Evolutionary conservation across 1,284 basidiomycete species (phyloP).

Genomic region (Fomes fomentarius): DNA sequence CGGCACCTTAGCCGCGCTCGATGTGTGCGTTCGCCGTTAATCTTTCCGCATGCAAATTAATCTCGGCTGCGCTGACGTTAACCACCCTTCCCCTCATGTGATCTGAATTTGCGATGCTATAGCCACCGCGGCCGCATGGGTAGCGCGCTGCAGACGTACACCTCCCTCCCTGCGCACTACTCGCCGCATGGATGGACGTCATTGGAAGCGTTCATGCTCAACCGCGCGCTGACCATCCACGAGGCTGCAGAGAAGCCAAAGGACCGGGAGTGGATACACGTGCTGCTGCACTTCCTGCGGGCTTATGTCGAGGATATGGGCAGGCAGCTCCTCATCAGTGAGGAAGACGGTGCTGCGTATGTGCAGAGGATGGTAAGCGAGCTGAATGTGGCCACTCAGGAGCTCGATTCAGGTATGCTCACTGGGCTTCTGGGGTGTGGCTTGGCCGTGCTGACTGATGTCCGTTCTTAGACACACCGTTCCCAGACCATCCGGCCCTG

Average conservation of each 20-base stretch:
- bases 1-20: constrained; percentile 83
- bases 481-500: constrained; percentile 70
- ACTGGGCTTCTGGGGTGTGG: no score
- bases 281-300: constrained; percentile 70
- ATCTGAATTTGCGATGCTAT: no score
- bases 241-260: constrained; percentile 51
- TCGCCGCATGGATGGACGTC: constrained; percentile 78
- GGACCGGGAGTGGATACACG: constrained; percentile 76
- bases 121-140: constrained; percentile 70
- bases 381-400: constrained; percentile 50
- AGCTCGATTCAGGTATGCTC: constrained; percentile 64
- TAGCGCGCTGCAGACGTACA: constrained; percentile 69
- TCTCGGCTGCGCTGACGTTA: background rate
- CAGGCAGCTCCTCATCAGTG: constrained; percentile 53
- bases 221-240: constrained; percentile 70
- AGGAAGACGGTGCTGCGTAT: constrained; percentile 55
- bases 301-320: constrained; percentile 60
- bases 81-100: no score
- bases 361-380: constrained; percentile 54
- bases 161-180: constrained; percentile 82
- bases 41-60: no score
- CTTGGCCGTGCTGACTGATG: no score
- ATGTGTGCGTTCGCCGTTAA: constrained; percentile 62
- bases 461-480: constrained; percentile 55
- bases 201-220: constrained; percentile 77